A percentile compares a stretch with the other conserved stretches of the same genome.
Evolutionary conservation across 805 yeast genomes (phyloP).

Genomic region (Starmerella vaccinii): DNA sequence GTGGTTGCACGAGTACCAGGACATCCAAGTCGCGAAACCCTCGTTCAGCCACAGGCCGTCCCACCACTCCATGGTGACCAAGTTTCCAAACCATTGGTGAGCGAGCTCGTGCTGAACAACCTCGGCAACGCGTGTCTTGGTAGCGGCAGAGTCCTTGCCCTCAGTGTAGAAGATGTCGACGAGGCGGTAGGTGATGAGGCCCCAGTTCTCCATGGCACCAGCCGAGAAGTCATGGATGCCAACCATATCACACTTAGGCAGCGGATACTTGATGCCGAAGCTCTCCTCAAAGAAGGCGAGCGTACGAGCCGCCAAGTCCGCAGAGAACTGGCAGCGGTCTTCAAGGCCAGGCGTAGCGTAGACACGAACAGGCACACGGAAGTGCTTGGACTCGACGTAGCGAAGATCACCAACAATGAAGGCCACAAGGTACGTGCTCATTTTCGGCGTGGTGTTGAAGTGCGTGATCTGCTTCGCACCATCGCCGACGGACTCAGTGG

Average conservation of each 20-base stretch:
- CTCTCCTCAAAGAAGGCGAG: conserved; percentile 54
- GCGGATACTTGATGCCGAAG: conserved; percentile 63
- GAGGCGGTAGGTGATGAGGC: conserved; percentile 59
- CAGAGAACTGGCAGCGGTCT: conserved; percentile 51
- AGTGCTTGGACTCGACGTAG: conserved; percentile 46
- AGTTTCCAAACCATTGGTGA: conserved; percentile 86
- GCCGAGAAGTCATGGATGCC: conserved; percentile 73
- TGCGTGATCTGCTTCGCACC: conserved; percentile 37
- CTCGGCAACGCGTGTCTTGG: conserved; percentile 64
- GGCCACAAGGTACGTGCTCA: conserved; percentile 68
- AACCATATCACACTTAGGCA: conserved; percentile 70
- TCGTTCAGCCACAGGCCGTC: conserved; percentile 83
- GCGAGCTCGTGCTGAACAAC: conserved; percentile 81
- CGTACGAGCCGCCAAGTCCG: conserved; percentile 54
- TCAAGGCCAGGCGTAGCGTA: conserved; percentile 61
- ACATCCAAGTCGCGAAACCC: conserved; percentile 84
- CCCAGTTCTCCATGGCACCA: conserved; percentile 91
- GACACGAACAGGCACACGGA: conserved; percentile 56
- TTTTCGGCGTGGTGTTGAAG: conserved; percentile 56
- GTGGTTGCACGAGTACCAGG: conserved; percentile 56
- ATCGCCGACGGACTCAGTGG: conserved; percentile 32
- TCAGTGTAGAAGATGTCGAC: conserved; percentile 59
- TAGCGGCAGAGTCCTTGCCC: conserved; percentile 47
- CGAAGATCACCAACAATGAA: conserved; percentile 60
- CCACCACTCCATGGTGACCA: conserved; percentile 92